These are phyloP conservation scores for Nitzschia palea DNA, from an alignment of 108 stramenopile species.

Conservation along the genomic window DNA sequence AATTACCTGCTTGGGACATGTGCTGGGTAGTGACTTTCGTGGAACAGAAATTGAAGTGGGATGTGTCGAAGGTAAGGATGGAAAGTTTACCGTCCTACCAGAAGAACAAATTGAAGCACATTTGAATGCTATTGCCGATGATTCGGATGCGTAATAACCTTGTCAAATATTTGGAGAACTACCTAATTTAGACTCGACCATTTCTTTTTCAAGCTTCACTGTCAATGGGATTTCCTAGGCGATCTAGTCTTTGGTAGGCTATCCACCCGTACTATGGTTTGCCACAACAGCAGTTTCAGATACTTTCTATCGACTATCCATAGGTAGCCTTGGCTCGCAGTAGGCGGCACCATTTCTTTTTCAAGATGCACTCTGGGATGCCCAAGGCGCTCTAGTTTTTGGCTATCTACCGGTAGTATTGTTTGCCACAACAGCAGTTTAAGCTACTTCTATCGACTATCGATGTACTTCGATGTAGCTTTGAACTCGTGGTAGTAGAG, in stretches of 20 bases:
- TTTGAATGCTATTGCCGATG: constrained; percentile 98
- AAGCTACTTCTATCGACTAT: too few relatives aligned
- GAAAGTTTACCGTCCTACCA: constrained; percentile 77
- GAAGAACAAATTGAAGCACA: constrained; percentile 96
- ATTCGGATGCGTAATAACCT: constrained; percentile 75
- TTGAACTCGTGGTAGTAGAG: too few relatives aligned
- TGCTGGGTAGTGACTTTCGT: constrained; percentile 93
- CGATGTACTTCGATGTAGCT: too few relatives aligned
- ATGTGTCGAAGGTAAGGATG: constrained; percentile 70
- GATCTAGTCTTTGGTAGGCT: not conserved
- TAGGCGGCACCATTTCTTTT: too few relatives aligned
- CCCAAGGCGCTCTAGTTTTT: too few relatives aligned
- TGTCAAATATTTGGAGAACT: not conserved
- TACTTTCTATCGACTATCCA: too few relatives aligned
- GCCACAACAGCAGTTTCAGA: too few relatives aligned
- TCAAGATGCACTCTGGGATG: too few relatives aligned
- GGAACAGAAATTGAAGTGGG: constrained; percentile 97
- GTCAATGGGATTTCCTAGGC: not conserved
- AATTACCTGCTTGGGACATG: constrained; percentile 93
- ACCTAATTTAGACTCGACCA: not conserved
- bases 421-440: too few relatives aligned
- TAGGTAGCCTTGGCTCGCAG: too few relatives aligned
- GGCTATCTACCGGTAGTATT: too few relatives aligned
- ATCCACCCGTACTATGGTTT: not conserved
- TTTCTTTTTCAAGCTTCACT: not conserved